Evolutionary conservation across 805 yeast species (phyloP), one percentile per base, ranked within the genome.

Genomic region (Myxozyma vanderwaltii): DNA sequence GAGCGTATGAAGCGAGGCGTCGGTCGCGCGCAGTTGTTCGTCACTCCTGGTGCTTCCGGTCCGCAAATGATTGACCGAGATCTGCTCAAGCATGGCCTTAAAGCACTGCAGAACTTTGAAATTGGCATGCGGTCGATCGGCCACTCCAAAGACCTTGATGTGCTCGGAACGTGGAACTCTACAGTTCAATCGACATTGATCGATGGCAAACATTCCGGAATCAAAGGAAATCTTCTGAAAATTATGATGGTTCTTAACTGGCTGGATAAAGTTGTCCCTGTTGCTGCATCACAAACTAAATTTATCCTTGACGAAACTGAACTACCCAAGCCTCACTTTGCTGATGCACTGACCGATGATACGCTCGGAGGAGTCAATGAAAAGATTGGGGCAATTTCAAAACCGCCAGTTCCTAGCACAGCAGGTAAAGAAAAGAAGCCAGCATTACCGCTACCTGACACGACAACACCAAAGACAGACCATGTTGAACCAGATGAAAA

Each of bases 51-150:
- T 12, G 45, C 64, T 23, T 43, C 65, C 6, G 65, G 65, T 3
- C 64, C 65, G n/a, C 40, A 46, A 31, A 62, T 62, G 64, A 47
- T 51, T 29, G 65, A 62, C 21, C 61, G 51, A n/a, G 65, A 62
- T 46, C 40, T 54, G 26, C 15, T 62, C 27, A 51, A 51, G 48
- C 62, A 60, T 50, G 65, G 65, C 21, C 19, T 40, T 43, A 55
- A 62, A 49, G 64, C 64, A 6, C 46, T 62, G 29, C 58, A 55
- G 24, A 19, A 51, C 2, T 62, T 62, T 31, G 65, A 62, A 44
- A 19, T 24, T 19, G 59, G 59, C 35, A 59, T 62, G 61, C 41
- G 52, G 19, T 51, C 35, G 29, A 36, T 55, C 26, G 53, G 54
- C 13, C 50, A 43, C 7, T n/a, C 17, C 8, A 51, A 55, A 33